A percentile compares a stretch with the other conserved stretches of the same genome.
phyloP scores from a whole-genome alignment of 805 yeast genomes.

The Metschnikowia koreensis region DNA sequence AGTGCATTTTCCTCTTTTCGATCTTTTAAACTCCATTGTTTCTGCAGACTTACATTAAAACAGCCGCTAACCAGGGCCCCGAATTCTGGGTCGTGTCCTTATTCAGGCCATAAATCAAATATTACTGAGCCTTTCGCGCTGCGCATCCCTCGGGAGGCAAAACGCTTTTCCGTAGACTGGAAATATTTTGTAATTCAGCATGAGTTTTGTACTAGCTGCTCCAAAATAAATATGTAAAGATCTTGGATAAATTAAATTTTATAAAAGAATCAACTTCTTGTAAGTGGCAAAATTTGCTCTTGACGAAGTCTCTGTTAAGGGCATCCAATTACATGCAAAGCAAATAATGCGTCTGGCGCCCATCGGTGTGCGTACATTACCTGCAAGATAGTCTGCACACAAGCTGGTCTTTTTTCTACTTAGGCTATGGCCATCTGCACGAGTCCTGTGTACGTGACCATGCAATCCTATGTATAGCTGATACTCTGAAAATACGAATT shows the following conservation, averaged over 20 bases:
- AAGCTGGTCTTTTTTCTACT: no score
- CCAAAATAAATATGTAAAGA: no score
- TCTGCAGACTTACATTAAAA: neutral
- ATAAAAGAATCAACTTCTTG: no score
- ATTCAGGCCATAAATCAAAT: neutral
- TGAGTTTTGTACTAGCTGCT: no score
- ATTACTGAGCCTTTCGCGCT: neutral
- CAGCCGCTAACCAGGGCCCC: neutral
- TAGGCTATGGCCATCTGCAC: no score
- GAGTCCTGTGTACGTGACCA: neutral
- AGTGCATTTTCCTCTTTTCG: neutral
- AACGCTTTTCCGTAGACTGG: neutral
- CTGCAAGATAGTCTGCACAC: neutral
- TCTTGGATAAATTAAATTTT: no score
- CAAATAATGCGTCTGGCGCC: neutral
- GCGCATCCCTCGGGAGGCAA: neutral
- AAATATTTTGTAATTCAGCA: neutral
- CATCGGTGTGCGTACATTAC: neutral
- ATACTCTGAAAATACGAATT: conserved; percentile 5
- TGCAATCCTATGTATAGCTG: conserved; percentile 1
- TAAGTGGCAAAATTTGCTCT: neutral
- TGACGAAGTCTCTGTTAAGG: neutral
- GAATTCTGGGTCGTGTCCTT: neutral
- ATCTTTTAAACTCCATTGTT: neutral
- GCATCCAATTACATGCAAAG: neutral